Percentiles rank a stretch among this genome's conserved stretches.
These are phyloP conservation scores for Vanderwaltozyma polyspora DNA, from an alignment of 805 yeast genomes.

Conservation along the genomic window DNA sequence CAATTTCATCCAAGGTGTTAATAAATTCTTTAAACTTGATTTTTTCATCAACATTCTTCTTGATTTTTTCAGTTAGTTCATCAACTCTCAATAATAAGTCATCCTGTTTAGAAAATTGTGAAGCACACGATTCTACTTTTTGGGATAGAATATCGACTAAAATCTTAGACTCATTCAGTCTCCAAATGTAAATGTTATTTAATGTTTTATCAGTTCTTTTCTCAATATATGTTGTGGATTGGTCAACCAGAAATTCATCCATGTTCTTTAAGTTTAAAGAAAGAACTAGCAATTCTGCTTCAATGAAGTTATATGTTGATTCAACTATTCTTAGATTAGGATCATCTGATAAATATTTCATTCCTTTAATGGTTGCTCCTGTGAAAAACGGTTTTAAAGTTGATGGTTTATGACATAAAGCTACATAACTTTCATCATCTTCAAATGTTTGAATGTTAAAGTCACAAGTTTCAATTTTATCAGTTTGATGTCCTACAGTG, in stretches of 20 bases:
- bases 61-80: no score
- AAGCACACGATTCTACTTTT: neutral
- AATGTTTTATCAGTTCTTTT: slow-evolving; percentile 22
- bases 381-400: slow-evolving; percentile 13
- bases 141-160: slow-evolving; percentile 7
- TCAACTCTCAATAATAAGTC: neutral
- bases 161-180: slow-evolving; percentile 23
- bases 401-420: slow-evolving; percentile 9
- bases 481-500: slow-evolving; percentile 14
- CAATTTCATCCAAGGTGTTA: neutral
- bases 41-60: no score
- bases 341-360: slow-evolving; percentile 7
- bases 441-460: slow-evolving; percentile 15
- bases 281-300: slow-evolving; percentile 27
- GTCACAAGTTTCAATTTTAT: slow-evolving; percentile 5
- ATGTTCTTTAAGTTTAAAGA: slow-evolving; percentile 23
- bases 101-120: neutral
- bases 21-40: neutral
- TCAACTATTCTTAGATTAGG: slow-evolving; percentile 17
- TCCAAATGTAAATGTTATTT: slow-evolving; percentile 28
- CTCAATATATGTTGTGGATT: slow-evolving; percentile 14
- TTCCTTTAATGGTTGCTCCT: slow-evolving; percentile 10
- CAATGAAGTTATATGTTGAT: slow-evolving; percentile 16
- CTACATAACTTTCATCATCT: slow-evolving; percentile 23
- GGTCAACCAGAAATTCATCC: slow-evolving; percentile 26